These are phyloP conservation scores for Salvia rosmarinus DNA, from an alignment of 257 asterid genomes.

Conservation along the genomic window DNA sequence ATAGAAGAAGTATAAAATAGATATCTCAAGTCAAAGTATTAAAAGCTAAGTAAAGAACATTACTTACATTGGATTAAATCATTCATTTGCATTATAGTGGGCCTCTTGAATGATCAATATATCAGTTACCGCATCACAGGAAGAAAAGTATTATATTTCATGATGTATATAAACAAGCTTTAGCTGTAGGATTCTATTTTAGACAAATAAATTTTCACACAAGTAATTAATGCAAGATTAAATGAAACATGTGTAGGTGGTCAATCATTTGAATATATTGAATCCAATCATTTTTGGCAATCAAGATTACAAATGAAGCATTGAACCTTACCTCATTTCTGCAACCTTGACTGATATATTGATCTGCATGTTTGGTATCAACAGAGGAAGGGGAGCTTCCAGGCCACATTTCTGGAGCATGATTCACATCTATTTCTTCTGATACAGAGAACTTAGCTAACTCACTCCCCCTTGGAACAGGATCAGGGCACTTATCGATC, in stretches of 20 bases:
- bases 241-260: neutral
- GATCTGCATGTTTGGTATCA: constrained; percentile 38
- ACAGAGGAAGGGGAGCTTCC: constrained; percentile 58
- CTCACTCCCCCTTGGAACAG: constrained; percentile 26
- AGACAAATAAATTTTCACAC: neutral
- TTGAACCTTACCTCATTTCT: constrained; percentile 44
- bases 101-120: constrained; percentile 1
- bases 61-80: neutral
- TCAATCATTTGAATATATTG: constrained; percentile 7
- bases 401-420: constrained; percentile 54
- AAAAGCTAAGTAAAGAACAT: neutral
- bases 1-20: neutral
- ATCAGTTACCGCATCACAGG: neutral
- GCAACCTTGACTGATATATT: constrained; percentile 37
- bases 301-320: neutral
- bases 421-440: constrained; percentile 56
- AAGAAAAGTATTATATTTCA: neutral
- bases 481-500: constrained; percentile 26
- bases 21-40: neutral
- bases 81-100: neutral
- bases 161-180: neutral
- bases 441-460: constrained; percentile 34
- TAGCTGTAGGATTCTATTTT: neutral
- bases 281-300: neutral
- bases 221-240: constrained; percentile 12